Evolutionary conservation across 2,329 filamentous ascomycete species (phyloP), one percentile per base, ranked within the genome.

Genomic region (Chaetomium globosum): DNA sequence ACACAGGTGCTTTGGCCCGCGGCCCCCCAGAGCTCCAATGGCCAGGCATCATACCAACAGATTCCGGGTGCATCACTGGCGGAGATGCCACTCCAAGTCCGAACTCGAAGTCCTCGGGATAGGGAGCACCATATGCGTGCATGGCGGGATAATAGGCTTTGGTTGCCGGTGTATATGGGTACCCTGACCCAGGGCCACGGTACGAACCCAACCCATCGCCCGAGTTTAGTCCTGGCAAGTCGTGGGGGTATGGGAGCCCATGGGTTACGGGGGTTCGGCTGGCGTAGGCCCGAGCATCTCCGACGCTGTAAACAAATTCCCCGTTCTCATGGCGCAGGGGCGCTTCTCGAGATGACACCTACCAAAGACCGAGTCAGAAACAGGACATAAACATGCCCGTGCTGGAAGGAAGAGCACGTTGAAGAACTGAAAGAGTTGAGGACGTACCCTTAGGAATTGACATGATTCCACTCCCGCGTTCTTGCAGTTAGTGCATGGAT

Each of bases 401-500:
- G n/a, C 21, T 48, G 9, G 10, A n/a, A 48, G 46, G 46, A 21
- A 48, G 13, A 16, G n/a, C n/a, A 48, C n/a, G 23, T 8, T 8
- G 46, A 54, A 49, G 2, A 30, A 9, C 53, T 26, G 26, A 26
- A 54, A 3, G 31, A 51, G 46, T 60, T 63, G 30, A 21, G 8
- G 23, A n/a, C 69, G 51, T 82, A 96, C 94, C 77, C 94, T 85
- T 68, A 96, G 81, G 74, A 96, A 97, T 64, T 89, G 85, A 75
- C 94, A 97, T 6, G 83, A 80, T 26, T 88, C 85, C 30, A 84
- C 80, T 13, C 90, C 89, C 60, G 93, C 89, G 67, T 82, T 87
- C 73, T 87, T 89, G 80, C 94, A 98, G 76, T 93, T 96, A 12
- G 84, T 81, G 77, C 94, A 98, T n/a, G 89, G 87, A 48, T 81